phyloP scores from a whole-genome alignment of 441 rosid species.

The Corymbia calophylla region DNA sequence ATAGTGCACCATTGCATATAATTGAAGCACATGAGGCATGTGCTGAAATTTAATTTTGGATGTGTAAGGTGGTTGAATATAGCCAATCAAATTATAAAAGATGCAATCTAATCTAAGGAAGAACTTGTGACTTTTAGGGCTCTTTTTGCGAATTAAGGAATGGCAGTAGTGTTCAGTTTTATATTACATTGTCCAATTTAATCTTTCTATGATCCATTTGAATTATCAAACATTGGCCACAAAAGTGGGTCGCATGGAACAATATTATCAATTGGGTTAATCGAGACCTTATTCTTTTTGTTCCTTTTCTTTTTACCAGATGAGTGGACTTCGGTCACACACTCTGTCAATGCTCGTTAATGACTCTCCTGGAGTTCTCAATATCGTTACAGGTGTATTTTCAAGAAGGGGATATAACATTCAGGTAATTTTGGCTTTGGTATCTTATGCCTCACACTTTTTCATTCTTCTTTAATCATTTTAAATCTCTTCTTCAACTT shows the following conservation, averaged over 20 bases:
- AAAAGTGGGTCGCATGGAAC: background rate
- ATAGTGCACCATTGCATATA: background rate
- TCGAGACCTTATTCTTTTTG: background rate
- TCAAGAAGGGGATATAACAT: constrained; percentile 88
- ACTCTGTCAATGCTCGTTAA: constrained; percentile 78
- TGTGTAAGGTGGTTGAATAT: background rate
- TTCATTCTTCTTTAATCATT: background rate
- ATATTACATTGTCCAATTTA: background rate
- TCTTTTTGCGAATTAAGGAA: background rate
- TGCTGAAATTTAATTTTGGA: background rate
- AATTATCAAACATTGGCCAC: background rate
- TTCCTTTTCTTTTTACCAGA: constrained; percentile 31
- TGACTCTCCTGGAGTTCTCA: constrained; percentile 83
- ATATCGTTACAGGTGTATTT: constrained; percentile 74
- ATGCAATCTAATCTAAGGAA: background rate
- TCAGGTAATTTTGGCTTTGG: constrained; percentile 39
- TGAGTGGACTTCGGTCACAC: constrained; percentile 76
- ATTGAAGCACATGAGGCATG: background rate
- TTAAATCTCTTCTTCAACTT: background rate
- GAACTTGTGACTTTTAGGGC: background rate
- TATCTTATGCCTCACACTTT: constrained; percentile 1
- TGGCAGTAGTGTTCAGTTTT: background rate
- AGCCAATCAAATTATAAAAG: background rate
- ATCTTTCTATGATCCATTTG: background rate
- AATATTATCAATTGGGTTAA: background rate